Evolutionary conservation across 345 rosid genomes (phyloP).

Genomic region (Salix suchowensis): DNA sequence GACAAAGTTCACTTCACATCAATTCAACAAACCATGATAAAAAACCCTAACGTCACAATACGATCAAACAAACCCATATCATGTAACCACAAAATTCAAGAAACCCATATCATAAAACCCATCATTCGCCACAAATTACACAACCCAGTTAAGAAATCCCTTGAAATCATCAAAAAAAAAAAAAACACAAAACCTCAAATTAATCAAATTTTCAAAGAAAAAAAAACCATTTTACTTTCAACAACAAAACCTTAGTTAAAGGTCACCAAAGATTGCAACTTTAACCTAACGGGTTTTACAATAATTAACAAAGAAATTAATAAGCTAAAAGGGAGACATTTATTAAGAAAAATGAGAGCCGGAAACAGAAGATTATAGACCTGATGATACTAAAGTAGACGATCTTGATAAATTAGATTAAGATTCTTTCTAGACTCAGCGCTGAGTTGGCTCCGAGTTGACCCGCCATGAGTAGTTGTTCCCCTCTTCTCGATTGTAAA

Average conservation of each 20-base stretch:
- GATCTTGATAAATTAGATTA: conserved; percentile 8
- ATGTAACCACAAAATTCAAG: conserved; percentile 1
- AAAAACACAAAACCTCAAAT: background rate
- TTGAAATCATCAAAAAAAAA: background rate
- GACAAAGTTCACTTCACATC: background rate
- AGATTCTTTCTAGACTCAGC: conserved; percentile 10
- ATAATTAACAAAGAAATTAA: background rate
- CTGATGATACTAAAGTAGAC: conserved; percentile 5
- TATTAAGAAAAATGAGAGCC: background rate
- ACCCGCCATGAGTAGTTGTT: conserved; percentile 17
- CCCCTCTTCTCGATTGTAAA: conserved; percentile 9
- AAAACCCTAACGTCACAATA: conserved; percentile 1
- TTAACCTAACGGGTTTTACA: background rate
- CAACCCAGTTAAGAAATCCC: background rate
- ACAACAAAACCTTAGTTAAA: background rate
- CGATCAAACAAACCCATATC: background rate
- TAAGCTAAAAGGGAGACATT: background rate
- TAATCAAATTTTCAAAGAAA: background rate
- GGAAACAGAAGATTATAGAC: conserved; percentile 8
- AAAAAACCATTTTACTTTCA: background rate
- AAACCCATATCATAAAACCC: background rate
- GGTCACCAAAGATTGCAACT: background rate
- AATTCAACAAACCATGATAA: conserved; percentile 7
- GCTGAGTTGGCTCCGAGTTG: conserved; percentile 25
- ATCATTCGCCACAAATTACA: background rate